These are phyloP conservation scores for Loxodes magnus DNA, from an alignment of 73 alveolate species.

Conservation along the genomic window DNA sequence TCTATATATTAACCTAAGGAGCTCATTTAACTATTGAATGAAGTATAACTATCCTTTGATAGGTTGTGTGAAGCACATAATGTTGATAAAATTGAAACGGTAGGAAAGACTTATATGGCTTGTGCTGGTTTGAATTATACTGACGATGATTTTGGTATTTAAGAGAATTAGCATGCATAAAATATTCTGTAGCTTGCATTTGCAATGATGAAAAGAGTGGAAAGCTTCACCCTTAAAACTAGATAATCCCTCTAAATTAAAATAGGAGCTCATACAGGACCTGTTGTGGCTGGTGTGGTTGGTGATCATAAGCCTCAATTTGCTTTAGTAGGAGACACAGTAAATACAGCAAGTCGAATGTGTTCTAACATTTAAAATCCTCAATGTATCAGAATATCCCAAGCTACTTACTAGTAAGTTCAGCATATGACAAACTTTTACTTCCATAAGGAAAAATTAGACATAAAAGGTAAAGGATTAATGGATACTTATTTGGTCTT, in stretches of 20 bases:
- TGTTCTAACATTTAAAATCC: neutral
- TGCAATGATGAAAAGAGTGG: slow-evolving; percentile 1
- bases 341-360: slow-evolving; percentile 96
- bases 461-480: slow-evolving; percentile 35
- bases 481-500: slow-evolving; percentile 13
- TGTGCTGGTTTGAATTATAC: slow-evolving; percentile 80
- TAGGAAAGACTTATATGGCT: slow-evolving; percentile 80
- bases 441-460: slow-evolving; percentile 13
- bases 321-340: slow-evolving; percentile 98
- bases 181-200: slow-evolving; percentile 1
- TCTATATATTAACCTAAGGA: slow-evolving; percentile 13
- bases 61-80: slow-evolving; percentile 23
- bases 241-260: slow-evolving; percentile 27
- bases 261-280: slow-evolving; percentile 94
- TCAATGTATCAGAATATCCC: slow-evolving; percentile 1
- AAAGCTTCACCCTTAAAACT: neutral
- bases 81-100: slow-evolving; percentile 63
- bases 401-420: neutral
- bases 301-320: slow-evolving; percentile 98
- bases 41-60: slow-evolving; percentile 21
- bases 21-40: slow-evolving; percentile 19
- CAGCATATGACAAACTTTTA: neutral
- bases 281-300: slow-evolving; percentile 96
- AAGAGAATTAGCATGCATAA: too few species aligned
- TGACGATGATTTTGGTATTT: slow-evolving; percentile 15